Evolutionary conservation across 306 rosid species (phyloP), one percentile per base, ranked within the genome.

Genomic region (Corylus americana): DNA sequence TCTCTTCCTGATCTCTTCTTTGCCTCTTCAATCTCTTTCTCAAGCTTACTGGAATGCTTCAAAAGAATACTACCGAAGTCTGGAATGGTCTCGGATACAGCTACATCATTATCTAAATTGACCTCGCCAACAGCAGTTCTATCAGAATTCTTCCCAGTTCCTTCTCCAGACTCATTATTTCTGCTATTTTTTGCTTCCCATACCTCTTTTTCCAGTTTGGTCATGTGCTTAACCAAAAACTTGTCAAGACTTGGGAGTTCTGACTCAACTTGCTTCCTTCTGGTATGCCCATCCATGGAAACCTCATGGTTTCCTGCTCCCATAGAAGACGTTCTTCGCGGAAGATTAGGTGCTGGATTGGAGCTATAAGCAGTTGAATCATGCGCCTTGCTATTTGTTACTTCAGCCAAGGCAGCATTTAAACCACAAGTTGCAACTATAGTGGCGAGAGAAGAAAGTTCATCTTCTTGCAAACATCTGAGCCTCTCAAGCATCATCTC

Each of bases 371-470:
- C 88, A 45, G 82, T 57, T 53, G 83, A 78, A 78, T 83, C 84
- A 37, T 79, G 89, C 74, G 49, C 87, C 84, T 88, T 92, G 79
- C 81, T 83, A 77, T 71, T 90, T 84, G 88, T 87, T 35, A 87
- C 89, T 85, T 93, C 92, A 76, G 86, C 89, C 82, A 95, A 89
- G 85, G 90, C 97, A 59, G 99, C 97, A 79, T 85, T 95, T 78
- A 93, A 78, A 82, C 99, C 97, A 80, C 89, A 91, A 74, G 97
- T 93, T 79, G 98, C 99, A 74, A 95, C 97, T 77, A 93, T 91
- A 53, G 96, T 93, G 78, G 96, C 97, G 53, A 95, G 94, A 75
- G 99, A 91, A 80, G 98, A 91, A 82, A 93, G 93, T 63, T 91
- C 98, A 68, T 88, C 92, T 86, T 91, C 99, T 75, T 84, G 86